A percentile compares a stretch with the other conserved stretches of the same genome.
Conservation (phyloP, 78 protist genomes). For the Cavenderia fasciculata region DNA sequence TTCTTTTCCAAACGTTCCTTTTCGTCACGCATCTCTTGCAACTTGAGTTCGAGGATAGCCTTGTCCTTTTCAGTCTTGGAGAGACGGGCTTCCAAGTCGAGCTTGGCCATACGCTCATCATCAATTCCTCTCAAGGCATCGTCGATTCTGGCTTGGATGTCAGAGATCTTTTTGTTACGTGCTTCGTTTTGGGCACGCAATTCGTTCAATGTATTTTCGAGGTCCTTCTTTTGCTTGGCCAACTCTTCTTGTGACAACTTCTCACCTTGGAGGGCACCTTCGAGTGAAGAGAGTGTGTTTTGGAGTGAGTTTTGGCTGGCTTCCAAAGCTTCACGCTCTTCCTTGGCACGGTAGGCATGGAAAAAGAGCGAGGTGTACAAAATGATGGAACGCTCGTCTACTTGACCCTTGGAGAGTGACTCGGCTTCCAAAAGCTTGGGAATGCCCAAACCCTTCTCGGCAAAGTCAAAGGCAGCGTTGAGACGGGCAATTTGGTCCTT, state of each 20-base stretch:
- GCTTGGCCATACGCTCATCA: conserved; percentile 67
- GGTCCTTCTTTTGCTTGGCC: conserved; percentile 38
- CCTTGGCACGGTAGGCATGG: conserved; percentile 85
- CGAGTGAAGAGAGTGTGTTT: conserved; percentile 62
- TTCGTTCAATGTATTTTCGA: conserved; percentile 26
- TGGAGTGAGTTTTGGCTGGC: conserved; percentile 53
- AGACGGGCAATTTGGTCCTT: conserved; percentile 60
- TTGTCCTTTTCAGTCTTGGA: conserved; percentile 76
- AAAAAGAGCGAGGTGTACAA: conserved; percentile 79
- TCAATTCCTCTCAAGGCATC: conserved; percentile 76
- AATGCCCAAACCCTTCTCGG: conserved; percentile 77
- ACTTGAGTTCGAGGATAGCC: conserved; percentile 68
- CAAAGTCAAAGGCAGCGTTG: conserved; percentile 79
- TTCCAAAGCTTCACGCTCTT: conserved; percentile 69
- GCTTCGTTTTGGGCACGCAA: conserved; percentile 35
- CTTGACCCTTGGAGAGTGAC: conserved; percentile 80
- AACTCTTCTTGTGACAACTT: conserved; percentile 54
- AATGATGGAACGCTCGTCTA: conserved; percentile 84
- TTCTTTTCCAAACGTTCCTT: conserved; percentile 63
- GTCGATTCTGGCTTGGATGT: conserved; percentile 62
- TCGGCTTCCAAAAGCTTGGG: conserved; percentile 80
- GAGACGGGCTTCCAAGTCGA: conserved; percentile 71
- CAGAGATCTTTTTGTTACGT: conserved; percentile 44
- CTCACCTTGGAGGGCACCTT: conserved; percentile 62
- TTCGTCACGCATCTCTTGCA: conserved; percentile 66